These are phyloP conservation scores for Nicotiana undulata DNA, from an alignment of 257 asterid species.

Conservation along the genomic window DNA sequence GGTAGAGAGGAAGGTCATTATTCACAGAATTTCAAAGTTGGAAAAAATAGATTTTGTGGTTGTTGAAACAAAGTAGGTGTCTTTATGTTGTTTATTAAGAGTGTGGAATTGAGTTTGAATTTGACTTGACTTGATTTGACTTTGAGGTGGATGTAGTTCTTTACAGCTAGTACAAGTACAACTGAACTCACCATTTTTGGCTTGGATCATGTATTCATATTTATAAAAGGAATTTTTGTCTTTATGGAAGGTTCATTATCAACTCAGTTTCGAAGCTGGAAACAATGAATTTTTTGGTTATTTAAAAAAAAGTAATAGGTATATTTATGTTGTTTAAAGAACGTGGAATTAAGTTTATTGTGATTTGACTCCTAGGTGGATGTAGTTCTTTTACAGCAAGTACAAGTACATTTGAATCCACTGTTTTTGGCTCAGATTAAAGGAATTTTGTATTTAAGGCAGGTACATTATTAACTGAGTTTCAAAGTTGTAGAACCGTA, in stretches of 20 bases:
- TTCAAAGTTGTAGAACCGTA: no score
- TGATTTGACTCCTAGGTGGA: not conserved
- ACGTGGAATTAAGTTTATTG: not conserved
- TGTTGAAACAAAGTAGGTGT: not conserved
- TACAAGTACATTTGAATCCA: no score
- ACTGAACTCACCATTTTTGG: not conserved
- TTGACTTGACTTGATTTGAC: slow-evolving; percentile 5
- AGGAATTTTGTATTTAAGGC: no score
- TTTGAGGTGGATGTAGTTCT: not conserved
- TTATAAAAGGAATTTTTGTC: no score
- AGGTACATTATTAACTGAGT: no score
- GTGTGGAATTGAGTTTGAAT: not conserved
- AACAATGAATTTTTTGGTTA: no score
- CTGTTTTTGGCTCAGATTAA: no score
- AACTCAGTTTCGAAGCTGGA: not conserved
- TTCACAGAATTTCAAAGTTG: not conserved
- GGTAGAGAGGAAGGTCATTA: no score
- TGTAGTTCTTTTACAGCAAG: not conserved
- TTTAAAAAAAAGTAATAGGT: not conserved
- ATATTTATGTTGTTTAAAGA: not conserved
- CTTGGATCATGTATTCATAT: not conserved
- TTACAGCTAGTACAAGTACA: not conserved
- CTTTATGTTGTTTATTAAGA: not conserved
- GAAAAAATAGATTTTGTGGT: no score
- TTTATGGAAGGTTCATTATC: not conserved